These are phyloP conservation scores for Pichia heedii DNA, from an alignment of 805 yeast species.

Conservation along the genomic window DNA sequence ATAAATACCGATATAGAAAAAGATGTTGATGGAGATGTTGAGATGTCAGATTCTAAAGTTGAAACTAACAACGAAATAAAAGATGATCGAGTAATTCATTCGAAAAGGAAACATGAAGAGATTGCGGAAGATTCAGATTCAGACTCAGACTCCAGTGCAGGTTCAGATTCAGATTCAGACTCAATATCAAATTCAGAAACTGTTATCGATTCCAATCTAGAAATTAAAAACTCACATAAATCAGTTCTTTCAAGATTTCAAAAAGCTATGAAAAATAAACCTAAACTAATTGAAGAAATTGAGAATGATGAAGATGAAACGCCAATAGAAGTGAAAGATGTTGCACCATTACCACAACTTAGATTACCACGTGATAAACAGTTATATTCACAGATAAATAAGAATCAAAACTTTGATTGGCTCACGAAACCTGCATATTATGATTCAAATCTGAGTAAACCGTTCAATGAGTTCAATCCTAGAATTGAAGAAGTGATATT, in stretches of 20 bases:
- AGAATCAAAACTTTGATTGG: slow-evolving; percentile 50
- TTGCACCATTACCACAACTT: slow-evolving; percentile 85
- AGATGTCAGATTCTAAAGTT: slow-evolving; percentile 31
- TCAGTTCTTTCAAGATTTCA: slow-evolving; percentile 47
- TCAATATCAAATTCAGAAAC: slow-evolving; percentile 1
- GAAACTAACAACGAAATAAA: slow-evolving; percentile 18
- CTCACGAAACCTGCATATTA: slow-evolving; percentile 54
- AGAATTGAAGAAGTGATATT: slow-evolving; percentile 34
- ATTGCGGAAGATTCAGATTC: slow-evolving; percentile 1
- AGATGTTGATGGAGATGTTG: slow-evolving; percentile 9
- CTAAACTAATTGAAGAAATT: slow-evolving; percentile 11
- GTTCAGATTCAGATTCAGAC: slow-evolving; percentile 4
- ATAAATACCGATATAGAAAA: slow-evolving; percentile 10
- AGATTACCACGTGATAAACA: slow-evolving; percentile 46
- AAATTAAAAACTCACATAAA: slow-evolving; percentile 30
- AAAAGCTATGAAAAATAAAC: slow-evolving; percentile 27
- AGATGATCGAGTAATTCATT: slow-evolving; percentile 20
- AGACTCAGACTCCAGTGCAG: slow-evolving; percentile 1
- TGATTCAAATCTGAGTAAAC: slow-evolving; percentile 34
- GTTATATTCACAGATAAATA: slow-evolving; percentile 26
- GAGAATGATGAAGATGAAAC: slow-evolving; percentile 13
- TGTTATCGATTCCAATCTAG: slow-evolving; percentile 9
- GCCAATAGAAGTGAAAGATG: slow-evolving; percentile 27
- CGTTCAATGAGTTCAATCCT: slow-evolving; percentile 42
- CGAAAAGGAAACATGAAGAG: slow-evolving; percentile 8